These are phyloP conservation scores for Maudiozyma barnettii DNA, from an alignment of 805 yeast species.

Conservation along the genomic window DNA sequence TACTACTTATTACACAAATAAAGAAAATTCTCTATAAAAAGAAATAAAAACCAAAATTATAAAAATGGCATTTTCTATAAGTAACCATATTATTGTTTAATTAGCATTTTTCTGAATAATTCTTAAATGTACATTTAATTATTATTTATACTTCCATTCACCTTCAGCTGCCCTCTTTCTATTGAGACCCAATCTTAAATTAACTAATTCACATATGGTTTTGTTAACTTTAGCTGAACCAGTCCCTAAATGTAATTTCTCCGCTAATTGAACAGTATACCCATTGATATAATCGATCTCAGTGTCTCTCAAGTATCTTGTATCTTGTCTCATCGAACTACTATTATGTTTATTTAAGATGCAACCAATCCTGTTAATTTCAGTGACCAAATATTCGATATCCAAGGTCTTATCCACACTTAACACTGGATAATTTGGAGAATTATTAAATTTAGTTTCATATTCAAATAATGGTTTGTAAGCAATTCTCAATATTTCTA, in stretches of 20 bases:
- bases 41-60: too few relatives aligned
- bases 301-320: slow-evolving; percentile 41
- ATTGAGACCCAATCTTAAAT: slow-evolving; percentile 26
- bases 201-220: slow-evolving; percentile 29
- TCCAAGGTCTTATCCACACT: slow-evolving; percentile 23
- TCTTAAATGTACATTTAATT: too few relatives aligned
- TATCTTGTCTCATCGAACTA: slow-evolving; percentile 49
- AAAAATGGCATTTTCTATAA: too few relatives aligned
- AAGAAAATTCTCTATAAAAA: too few relatives aligned
- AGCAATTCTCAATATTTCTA: slow-evolving; percentile 25
- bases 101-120: too few relatives aligned
- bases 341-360: slow-evolving; percentile 45
- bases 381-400: slow-evolving; percentile 27
- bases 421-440: slow-evolving; percentile 22
- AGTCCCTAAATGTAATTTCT: slow-evolving; percentile 29
- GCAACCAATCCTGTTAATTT: slow-evolving; percentile 35
- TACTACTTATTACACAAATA: too few relatives aligned
- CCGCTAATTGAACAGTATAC: slow-evolving; percentile 51
- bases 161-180: slow-evolving; percentile 12
- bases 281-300: slow-evolving; percentile 86
- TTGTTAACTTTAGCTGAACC: slow-evolving; percentile 24
- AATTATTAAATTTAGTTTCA: slow-evolving; percentile 13
- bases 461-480: slow-evolving; percentile 24
- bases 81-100: too few relatives aligned
- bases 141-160: not conserved